Percentiles rank a stretch among this genome's conserved stretches.
Conservation (phyloP, 371 early-diverging fungal species). For the Haplosporangium sp. region DNA sequence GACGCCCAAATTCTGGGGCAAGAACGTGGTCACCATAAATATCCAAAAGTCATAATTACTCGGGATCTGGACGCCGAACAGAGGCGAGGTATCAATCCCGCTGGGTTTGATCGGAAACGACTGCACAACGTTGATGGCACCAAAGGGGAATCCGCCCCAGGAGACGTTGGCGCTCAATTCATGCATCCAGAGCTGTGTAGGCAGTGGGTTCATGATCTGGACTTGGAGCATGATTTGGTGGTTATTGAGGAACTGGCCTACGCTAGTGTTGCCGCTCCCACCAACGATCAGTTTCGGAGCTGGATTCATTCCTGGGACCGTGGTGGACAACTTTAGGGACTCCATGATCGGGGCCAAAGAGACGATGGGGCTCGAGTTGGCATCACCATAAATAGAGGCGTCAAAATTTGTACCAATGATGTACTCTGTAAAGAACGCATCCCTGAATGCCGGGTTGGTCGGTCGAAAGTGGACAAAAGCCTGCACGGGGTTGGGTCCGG, state of each 20-base stretch:
- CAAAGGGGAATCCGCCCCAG: slow-evolving; percentile 29
- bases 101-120: slow-evolving; percentile 29
- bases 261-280: slow-evolving; percentile 27
- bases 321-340: slow-evolving; percentile 22
- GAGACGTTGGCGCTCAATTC: slow-evolving; percentile 13
- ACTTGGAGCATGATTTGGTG: slow-evolving; percentile 31
- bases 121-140: slow-evolving; percentile 16
- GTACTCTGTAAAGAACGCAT: slow-evolving; percentile 27
- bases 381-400: slow-evolving; percentile 32
- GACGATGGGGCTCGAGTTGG: slow-evolving; percentile 23
- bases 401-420: slow-evolving; percentile 27
- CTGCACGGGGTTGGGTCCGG: slow-evolving; percentile 25
- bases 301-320: slow-evolving; percentile 35
- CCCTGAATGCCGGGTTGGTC: slow-evolving; percentile 18
- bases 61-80: slow-evolving; percentile 29
- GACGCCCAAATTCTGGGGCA: slow-evolving; percentile 30
- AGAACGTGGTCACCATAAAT: slow-evolving; percentile 29
- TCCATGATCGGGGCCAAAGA: slow-evolving; percentile 25
- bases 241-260: slow-evolving; percentile 25
- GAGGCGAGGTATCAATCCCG: slow-evolving; percentile 21
- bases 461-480: slow-evolving; percentile 27
- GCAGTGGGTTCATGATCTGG: slow-evolving; percentile 38
- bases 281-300: slow-evolving; percentile 25
- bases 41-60: slow-evolving; percentile 30
- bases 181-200: slow-evolving; percentile 40